These are phyloP conservation scores for Paracoccidioides brasiliensis DNA, from an alignment of 2,329 filamentous ascomycete genomes.

Conservation along the genomic window DNA sequence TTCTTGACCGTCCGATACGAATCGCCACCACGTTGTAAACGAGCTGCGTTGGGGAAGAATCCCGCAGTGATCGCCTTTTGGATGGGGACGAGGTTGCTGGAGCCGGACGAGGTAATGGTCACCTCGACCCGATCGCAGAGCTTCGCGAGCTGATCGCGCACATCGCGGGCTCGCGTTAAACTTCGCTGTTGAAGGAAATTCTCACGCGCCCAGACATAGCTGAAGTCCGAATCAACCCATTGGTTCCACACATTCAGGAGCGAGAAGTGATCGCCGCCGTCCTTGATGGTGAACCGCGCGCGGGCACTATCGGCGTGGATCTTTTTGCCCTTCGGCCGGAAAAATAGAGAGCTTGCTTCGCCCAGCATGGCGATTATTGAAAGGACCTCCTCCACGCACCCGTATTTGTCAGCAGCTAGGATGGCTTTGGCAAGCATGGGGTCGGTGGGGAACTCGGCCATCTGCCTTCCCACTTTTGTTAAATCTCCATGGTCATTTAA, in stretches of 20 bases:
- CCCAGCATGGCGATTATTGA: conserved; percentile 90
- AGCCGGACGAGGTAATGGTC: conserved; percentile 51
- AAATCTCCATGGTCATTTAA: conserved; percentile 79
- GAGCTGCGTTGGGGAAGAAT: conserved; percentile 87
- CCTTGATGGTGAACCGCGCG: conserved; percentile 75
- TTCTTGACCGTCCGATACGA: conserved; percentile 88
- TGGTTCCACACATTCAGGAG: conserved; percentile 90
- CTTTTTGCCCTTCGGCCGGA: conserved; percentile 93
- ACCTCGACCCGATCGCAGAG: conserved; percentile 92
- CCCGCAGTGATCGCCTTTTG: conserved; percentile 80
- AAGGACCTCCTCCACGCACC: conserved; percentile 86
- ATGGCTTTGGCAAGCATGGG: conserved; percentile 85
- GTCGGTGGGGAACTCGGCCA: conserved; percentile 90
- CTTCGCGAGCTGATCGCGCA: conserved; percentile 81
- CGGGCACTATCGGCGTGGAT: conserved; percentile 87
- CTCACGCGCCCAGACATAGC: conserved; percentile 73
- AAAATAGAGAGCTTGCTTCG: conserved; percentile 80
- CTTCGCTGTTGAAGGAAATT: conserved; percentile 88
- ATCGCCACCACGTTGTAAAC: conserved; percentile 70
- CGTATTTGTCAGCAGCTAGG: conserved; percentile 73
- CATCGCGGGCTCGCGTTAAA: conserved; percentile 77
- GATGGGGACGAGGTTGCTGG: conserved; percentile 61
- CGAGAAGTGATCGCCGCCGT: conserved; percentile 80
- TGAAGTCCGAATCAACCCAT: conserved; percentile 87
- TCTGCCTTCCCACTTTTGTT: conserved; percentile 81